Evolutionary conservation across 495 filamentous ascomycete species (phyloP).

Genomic region (Xylaria sp.): DNA sequence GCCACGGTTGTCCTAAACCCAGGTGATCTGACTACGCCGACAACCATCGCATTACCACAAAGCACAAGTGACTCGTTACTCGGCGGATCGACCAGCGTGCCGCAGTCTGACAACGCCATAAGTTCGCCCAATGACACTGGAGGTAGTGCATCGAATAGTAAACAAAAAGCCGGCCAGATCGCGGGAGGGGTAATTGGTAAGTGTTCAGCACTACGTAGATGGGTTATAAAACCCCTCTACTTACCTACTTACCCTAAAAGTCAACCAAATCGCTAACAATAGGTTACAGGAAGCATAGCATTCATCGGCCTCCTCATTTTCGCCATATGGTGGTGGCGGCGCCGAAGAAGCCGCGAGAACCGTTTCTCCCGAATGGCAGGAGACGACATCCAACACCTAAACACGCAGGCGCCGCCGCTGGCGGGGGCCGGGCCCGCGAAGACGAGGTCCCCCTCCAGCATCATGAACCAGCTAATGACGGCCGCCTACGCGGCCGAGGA

Average conservation of each 20-base stretch:
- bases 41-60: background rate
- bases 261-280: background rate
- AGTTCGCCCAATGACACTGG: background rate
- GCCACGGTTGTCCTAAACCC: background rate
- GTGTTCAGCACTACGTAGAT: background rate
- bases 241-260: background rate
- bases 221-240: background rate
- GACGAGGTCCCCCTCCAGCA: slow-evolving; percentile 18
- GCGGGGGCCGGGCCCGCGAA: background rate
- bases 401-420: background rate
- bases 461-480: slow-evolving; percentile 22
- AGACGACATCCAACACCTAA: background rate
- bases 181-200: slow-evolving; percentile 15
- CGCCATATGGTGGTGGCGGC: slow-evolving; percentile 14
- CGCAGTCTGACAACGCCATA: background rate
- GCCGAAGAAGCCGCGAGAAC: background rate
- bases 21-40: background rate
- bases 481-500: slow-evolving; percentile 21
- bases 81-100: background rate
- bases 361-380: background rate
- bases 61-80: background rate
- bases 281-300: slow-evolving; percentile 9
- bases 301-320: background rate
- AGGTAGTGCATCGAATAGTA: background rate
- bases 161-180: slow-evolving; percentile 10